Evolutionary conservation across 1,139 yeast species (phyloP).

Genomic region (Zygotorulaspora mrakii): DNA sequence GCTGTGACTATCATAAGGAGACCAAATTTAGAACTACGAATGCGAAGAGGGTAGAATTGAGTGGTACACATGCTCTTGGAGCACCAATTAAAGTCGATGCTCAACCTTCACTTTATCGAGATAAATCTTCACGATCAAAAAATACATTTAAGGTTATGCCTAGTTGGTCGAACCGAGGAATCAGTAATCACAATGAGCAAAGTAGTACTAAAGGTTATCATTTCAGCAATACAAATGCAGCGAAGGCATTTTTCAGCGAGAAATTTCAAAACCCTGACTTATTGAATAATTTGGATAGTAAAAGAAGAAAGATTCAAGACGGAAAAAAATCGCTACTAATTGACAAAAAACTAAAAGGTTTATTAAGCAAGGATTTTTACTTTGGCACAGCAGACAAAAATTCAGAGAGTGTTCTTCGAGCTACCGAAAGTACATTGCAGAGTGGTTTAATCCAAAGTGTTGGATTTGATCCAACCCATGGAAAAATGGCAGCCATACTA

Average conservation of each 20-base stretch:
- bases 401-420: slow-evolving; percentile 26
- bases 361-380: slow-evolving; percentile 11
- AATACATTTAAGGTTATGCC: slow-evolving; percentile 34
- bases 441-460: slow-evolving; percentile 41
- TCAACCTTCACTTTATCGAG: slow-evolving; percentile 38
- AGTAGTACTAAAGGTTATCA: slow-evolving; percentile 28
- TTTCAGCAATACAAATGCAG: slow-evolving; percentile 42
- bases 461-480: slow-evolving; percentile 52
- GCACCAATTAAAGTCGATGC: slow-evolving; percentile 43
- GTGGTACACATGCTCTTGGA: slow-evolving; percentile 50
- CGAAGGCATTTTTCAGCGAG: slow-evolving; percentile 47
- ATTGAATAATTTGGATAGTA: slow-evolving; percentile 37
- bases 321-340: slow-evolving; percentile 25
- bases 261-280: slow-evolving; percentile 48
- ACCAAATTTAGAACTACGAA: slow-evolving; percentile 50
- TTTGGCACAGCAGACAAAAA: slow-evolving; percentile 11
- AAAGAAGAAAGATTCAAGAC: slow-evolving; percentile 31
- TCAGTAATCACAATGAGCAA: slow-evolving; percentile 23
- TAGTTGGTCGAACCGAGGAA: slow-evolving; percentile 28
- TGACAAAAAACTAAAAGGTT: slow-evolving; percentile 19
- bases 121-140: slow-evolving; percentile 27
- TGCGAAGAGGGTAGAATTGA: slow-evolving; percentile 68
- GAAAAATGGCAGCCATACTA: slow-evolving; percentile 27
- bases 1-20: slow-evolving; percentile 74
- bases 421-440: slow-evolving; percentile 40